Base-by-base conservation (phyloP, 148 eudicot species). In the Rhododendron williamsianum region DNA sequence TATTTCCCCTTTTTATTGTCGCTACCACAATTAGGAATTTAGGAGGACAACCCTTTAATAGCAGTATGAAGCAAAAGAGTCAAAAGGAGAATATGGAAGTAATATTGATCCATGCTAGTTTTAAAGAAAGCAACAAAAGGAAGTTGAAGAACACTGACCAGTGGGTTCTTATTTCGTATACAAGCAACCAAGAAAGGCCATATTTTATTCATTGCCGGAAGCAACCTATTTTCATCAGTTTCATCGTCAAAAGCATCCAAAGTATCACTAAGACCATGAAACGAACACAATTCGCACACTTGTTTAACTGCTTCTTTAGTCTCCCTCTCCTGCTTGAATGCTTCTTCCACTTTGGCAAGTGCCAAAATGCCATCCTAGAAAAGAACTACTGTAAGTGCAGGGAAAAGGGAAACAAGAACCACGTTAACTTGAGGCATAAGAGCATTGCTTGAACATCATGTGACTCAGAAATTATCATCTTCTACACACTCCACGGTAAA, bases 171-270 rank as follows among this genome's bases (percentile, higher is more conserved):
- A 87, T 91, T 95, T 86, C 88, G 92, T 33, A 92, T 84, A 86
- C 98, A 95, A n/a, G 95, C 89, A 83, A 96, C 91, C 88, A 96
- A 85, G 85, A 91, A 96, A 46, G 99, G 98, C 99, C 99, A 96
- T 72, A 96, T 89, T 85, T 92, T 95, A 87, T 96, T 96, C 92
- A 93, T 90, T 80, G 96, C 96, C 67, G 99, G 99, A 82, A 96
- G 98, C 88, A 95, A 89, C 89, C 97, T 91, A 81, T 95, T 96
- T 84, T 96, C 99, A 78, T 85, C 92, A 43, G 91, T 83, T 85
- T 85, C 96, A 82, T 93, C 92, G 15, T 93, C 95, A 78, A 92
- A 91, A 38, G 94, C 92, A 65, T 91, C 96, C 21, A 95, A 87
- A 81, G 91, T 74, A 85, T 96, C 98, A 84, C 81, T 88, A 36